Percentiles rank a stretch among this genome's conserved stretches.
phyloP scores from a whole-genome alignment of 306 rosid genomes.

The Acacia confusa region DNA sequence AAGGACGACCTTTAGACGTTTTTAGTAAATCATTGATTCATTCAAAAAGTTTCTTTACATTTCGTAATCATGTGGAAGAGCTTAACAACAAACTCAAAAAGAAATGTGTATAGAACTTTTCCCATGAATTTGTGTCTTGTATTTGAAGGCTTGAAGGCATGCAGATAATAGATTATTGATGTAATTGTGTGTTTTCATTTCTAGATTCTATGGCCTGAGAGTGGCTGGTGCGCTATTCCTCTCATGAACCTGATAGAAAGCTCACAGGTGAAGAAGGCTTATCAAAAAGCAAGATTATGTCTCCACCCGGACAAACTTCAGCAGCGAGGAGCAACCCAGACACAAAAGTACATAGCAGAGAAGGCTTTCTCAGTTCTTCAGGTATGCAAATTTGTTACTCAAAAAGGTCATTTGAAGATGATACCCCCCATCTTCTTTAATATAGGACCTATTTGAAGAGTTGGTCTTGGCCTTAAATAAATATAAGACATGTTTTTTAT shows the following conservation, averaged over 20 bases:
- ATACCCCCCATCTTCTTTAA: no score
- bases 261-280: constrained; percentile 75
- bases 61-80: not conserved
- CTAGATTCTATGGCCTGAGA: constrained; percentile 73
- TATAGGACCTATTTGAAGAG: no score
- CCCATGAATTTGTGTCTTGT: not conserved
- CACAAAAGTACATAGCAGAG: constrained; percentile 71
- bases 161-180: constrained; percentile 10
- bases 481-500: no score
- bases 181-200: constrained; percentile 22
- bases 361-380: constrained; percentile 85
- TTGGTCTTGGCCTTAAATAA: no score
- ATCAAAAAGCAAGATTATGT: constrained; percentile 88
- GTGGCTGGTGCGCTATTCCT: constrained; percentile 77
- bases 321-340: constrained; percentile 79
- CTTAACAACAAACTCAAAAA: not conserved
- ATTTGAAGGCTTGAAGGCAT: not conserved
- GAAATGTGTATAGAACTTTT: not conserved
- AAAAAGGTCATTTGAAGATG: not conserved
- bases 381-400: constrained; percentile 42
- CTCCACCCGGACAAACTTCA: constrained; percentile 93
- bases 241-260: constrained; percentile 59
- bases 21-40: no score
- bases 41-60: not conserved
- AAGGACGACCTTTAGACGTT: not conserved